These are phyloP conservation scores for Daldinia grandis DNA, from an alignment of 495 filamentous ascomycete genomes.

Conservation along the genomic window DNA sequence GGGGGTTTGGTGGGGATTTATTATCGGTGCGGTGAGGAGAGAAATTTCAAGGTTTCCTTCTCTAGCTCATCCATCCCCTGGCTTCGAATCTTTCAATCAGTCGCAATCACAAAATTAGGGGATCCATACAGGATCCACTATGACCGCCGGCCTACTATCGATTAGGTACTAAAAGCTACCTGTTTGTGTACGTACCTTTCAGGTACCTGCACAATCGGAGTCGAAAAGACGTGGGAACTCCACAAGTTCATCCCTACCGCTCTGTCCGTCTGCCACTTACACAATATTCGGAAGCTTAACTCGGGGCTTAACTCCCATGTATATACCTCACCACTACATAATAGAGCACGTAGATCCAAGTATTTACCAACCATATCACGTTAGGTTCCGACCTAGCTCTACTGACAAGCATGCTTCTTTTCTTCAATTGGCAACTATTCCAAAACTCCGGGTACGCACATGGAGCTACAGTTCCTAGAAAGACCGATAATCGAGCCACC, in stretches of 20 bases:
- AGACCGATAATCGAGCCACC: background rate
- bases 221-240: background rate
- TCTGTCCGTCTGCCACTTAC: too few species aligned
- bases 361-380: background rate
- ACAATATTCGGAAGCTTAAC: background rate
- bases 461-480: too few species aligned
- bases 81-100: constrained; percentile 1
- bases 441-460: background rate
- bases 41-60: constrained; percentile 23
- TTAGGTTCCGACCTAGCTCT: background rate
- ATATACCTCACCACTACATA: background rate
- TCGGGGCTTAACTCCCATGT: background rate
- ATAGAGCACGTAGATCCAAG: too few species aligned
- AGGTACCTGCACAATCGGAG: background rate
- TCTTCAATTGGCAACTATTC: background rate
- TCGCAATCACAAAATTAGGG: constrained; percentile 31
- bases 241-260: too few species aligned
- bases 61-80: constrained; percentile 2
- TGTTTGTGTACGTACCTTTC: background rate
- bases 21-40: constrained; percentile 16
- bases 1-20: constrained; percentile 31
- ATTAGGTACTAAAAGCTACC: constrained; percentile 15
- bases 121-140: constrained; percentile 14
- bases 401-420: background rate
- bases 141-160: constrained; percentile 4